Evolutionary conservation across 2,329 filamentous ascomycete genomes (phyloP).

Genomic region (Cordyceps farinosa): DNA sequence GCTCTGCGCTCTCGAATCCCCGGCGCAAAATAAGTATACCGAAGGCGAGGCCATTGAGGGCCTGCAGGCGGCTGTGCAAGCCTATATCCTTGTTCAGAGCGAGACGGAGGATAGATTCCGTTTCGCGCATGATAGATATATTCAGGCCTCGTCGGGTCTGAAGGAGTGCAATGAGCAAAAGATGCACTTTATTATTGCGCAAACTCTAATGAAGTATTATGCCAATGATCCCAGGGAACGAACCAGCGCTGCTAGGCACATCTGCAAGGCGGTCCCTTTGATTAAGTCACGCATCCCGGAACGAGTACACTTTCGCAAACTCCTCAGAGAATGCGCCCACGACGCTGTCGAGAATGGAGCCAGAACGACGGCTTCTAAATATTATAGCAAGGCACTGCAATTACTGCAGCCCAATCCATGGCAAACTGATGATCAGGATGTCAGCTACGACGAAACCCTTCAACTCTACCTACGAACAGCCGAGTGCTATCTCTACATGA

Average conservation of each 20-base stretch:
- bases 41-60: slow-evolving; percentile 70
- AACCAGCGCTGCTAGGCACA: slow-evolving; percentile 75
- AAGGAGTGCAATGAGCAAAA: slow-evolving; percentile 65
- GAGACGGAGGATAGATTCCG: slow-evolving; percentile 83
- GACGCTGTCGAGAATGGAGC: slow-evolving; percentile 79
- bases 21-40: slow-evolving; percentile 41
- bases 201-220: slow-evolving; percentile 72
- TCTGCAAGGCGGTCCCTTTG: slow-evolving; percentile 71
- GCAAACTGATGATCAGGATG: slow-evolving; percentile 65
- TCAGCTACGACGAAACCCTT: slow-evolving; percentile 81
- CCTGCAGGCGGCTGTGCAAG: slow-evolving; percentile 75
- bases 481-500: slow-evolving; percentile 79
- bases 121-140: slow-evolving; percentile 85
- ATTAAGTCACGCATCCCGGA: slow-evolving; percentile 63
- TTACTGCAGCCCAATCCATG: slow-evolving; percentile 80
- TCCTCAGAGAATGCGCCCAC: slow-evolving; percentile 76
- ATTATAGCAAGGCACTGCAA: slow-evolving; percentile 70
- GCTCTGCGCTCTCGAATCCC: slow-evolving; percentile 23
- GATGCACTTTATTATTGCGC: slow-evolving; percentile 90
- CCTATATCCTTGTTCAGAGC: slow-evolving; percentile 76
- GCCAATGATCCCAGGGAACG: slow-evolving; percentile 57
- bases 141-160: slow-evolving; percentile 68
- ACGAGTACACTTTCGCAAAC: slow-evolving; percentile 65
- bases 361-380: slow-evolving; percentile 75
- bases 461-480: slow-evolving; percentile 74